Evolutionary conservation across 2,329 filamentous ascomycete genomes (phyloP).

Genomic region (Diaporthe ampelina): DNA sequence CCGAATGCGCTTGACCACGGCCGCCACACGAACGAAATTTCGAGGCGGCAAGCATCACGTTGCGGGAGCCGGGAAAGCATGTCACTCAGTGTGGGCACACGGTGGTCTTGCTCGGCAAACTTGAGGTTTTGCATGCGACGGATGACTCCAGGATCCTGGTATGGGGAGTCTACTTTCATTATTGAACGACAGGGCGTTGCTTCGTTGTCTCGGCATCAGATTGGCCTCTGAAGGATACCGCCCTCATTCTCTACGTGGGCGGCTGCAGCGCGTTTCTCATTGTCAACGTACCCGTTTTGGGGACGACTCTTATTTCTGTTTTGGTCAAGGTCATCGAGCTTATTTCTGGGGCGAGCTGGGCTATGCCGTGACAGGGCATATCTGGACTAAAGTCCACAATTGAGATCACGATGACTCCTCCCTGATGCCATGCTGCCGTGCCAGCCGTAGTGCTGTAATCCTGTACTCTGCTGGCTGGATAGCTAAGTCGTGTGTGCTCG

Average conservation of each 20-base stretch:
- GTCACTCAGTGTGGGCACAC: constrained; percentile 17
- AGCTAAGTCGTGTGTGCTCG: background rate
- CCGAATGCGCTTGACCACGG: constrained; percentile 49
- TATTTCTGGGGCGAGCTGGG: constrained; percentile 9
- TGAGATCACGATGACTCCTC: constrained; percentile 35
- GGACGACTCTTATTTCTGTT: constrained; percentile 16
- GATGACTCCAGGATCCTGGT: constrained; percentile 33
- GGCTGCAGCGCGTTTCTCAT: constrained; percentile 31
- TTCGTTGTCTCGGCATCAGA: constrained; percentile 38
- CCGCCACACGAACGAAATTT: constrained; percentile 40
- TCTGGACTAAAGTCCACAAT: constrained; percentile 33
- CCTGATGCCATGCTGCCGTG: background rate
- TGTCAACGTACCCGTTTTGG: constrained; percentile 3
- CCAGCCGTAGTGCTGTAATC: background rate
- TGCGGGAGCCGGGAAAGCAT: constrained; percentile 18
- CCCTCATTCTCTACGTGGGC: constrained; percentile 35
- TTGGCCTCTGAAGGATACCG: constrained; percentile 32
- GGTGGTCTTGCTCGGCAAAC: constrained; percentile 31
- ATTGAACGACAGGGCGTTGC: constrained; percentile 35
- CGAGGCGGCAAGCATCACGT: constrained; percentile 26
- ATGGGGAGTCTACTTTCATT: constrained; percentile 36
- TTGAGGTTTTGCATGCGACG: constrained; percentile 33
- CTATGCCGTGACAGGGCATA: constrained; percentile 31
- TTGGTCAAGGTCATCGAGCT: constrained; percentile 25
- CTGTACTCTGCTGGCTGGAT: background rate